Conservation (phyloP, 306 rosid genomes). For the Delonix regia region DNA sequence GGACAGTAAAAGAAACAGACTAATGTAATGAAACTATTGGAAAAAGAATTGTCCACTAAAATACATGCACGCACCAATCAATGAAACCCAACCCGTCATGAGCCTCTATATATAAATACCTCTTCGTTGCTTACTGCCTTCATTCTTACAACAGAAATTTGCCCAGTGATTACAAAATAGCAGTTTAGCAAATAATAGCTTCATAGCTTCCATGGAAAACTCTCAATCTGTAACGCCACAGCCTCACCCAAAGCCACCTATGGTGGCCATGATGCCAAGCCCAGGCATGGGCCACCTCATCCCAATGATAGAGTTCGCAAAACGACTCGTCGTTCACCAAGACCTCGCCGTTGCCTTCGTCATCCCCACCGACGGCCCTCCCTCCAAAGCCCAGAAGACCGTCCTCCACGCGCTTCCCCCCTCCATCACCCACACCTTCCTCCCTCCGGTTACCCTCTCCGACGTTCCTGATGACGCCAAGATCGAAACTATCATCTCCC, state of each 20-base stretch:
- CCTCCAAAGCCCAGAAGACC: slow-evolving; percentile 50
- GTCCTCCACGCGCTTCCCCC: slow-evolving; percentile 43
- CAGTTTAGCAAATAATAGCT: too few species aligned
- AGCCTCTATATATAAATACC: not conserved
- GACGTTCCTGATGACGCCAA: slow-evolving; percentile 14
- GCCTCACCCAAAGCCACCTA: not conserved
- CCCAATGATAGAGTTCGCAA: slow-evolving; percentile 72
- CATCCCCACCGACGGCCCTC: slow-evolving; percentile 61
- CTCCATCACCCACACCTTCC: slow-evolving; percentile 41
- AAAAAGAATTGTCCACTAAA: not conserved
- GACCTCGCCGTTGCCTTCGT: slow-evolving; percentile 49
- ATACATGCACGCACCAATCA: not conserved
- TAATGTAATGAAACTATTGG: too few species aligned
- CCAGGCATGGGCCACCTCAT: slow-evolving; percentile 94
- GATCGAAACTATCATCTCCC: slow-evolving; percentile 40
- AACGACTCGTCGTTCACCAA: slow-evolving; percentile 49
- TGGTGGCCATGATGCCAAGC: slow-evolving; percentile 57
- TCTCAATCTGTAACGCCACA: slow-evolving; percentile 17
- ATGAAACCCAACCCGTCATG: not conserved
- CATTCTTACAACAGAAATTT: not conserved
- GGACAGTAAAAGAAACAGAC: too few species aligned
- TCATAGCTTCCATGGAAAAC: slow-evolving; percentile 40
- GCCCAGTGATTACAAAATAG: too few species aligned
- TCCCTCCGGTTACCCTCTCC: slow-evolving; percentile 13
- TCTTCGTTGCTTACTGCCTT: not conserved